phyloP scores from a whole-genome alignment of 495 filamentous ascomycete genomes.

The Penicillium canescens region DNA sequence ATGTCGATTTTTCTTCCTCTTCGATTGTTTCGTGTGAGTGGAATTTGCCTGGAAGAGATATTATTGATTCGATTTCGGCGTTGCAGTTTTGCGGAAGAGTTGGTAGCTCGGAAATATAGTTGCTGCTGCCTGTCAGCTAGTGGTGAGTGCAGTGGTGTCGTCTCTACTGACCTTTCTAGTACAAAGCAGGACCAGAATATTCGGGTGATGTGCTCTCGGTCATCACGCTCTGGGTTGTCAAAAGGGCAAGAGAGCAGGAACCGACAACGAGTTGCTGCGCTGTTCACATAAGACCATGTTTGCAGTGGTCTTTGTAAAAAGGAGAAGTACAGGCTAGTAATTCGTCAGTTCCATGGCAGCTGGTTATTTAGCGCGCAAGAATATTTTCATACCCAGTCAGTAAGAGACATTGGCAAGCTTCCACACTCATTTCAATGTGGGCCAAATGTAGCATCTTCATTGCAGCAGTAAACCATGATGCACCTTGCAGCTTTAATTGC shows the following conservation, averaged over 20 bases:
- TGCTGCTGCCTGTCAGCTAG: not conserved
- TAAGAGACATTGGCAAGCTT: conserved; percentile 9
- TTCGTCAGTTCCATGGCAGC: not conserved
- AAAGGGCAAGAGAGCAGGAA: conserved; percentile 5
- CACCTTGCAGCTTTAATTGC: not conserved
- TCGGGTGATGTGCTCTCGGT: conserved; percentile 5
- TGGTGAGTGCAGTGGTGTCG: not conserved
- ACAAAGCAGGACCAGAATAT: conserved; percentile 14
- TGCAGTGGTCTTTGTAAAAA: conserved; percentile 10
- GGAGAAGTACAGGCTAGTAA: conserved; percentile 6
- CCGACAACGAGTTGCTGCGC: conserved; percentile 7
- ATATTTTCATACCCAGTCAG: conserved; percentile 4
- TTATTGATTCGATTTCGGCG: conserved; percentile 8
- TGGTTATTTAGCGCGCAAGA: not conserved
- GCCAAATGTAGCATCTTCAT: conserved; percentile 11
- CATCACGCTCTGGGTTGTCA: conserved; percentile 2
- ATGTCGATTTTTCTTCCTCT: conserved; percentile 9
- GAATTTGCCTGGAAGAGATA: conserved; percentile 10
- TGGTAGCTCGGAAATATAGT: conserved; percentile 10
- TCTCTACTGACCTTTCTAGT: conserved; percentile 1
- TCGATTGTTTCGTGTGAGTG: conserved; percentile 6
- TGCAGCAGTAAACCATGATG: conserved; percentile 7
- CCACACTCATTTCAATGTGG: conserved; percentile 8
- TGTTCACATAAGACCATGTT: conserved; percentile 11
- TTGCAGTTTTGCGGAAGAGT: conserved; percentile 10